Evolutionary conservation across 2,329 filamentous ascomycete genomes (phyloP), one percentile per base, ranked within the genome.

Genomic region (Pseudovirgaria hyperparasitica): DNA sequence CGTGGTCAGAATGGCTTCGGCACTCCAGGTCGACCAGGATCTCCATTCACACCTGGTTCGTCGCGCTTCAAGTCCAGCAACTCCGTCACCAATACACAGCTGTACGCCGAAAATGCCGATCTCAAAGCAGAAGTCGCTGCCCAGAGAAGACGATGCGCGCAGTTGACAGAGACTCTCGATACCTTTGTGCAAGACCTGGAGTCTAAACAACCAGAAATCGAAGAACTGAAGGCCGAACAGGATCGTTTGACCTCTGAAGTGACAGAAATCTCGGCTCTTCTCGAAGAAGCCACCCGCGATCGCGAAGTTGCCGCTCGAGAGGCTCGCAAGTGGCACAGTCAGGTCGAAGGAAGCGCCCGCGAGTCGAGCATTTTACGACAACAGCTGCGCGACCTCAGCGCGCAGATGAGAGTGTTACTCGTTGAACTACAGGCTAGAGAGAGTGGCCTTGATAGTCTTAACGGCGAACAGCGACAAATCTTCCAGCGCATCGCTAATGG

Each of bases 361-460:
- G 85, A 96, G 54, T 67, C 70, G 17, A 76, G 80, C 33, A 82
- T 94, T 20, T 62, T 92, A 14, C 78, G 79, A 27, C 81, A 85
- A 38, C 85, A 94, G 49, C 64, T 96, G 6, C 79, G 87, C 18
- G 90, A 96, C 51, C 67, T 92, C 12, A 85, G 85, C 42, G 76
- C 80, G 1, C 86, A 98, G 52, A 72, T 94, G 37, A 92, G 92
- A 51, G 76, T 92, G 46, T 68, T 98, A 5, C 67, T 94, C 4
- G 81, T 92, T 53, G 87, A 93, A 52, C 68, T 85, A 31, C 77
- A 92, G 43, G 74, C 82, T 12, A 72, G 76, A 29, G 81, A 93
- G 43, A 79, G 82, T 51, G 87, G 86, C 14, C 57, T 79, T 24
- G 75, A 78, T 20, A 66, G 76, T 29, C 65, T 92, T 24, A 73